phyloP scores from a whole-genome alignment of 202 grass and related monocot genomes.

The Hordeum pubiflorum region DNA sequence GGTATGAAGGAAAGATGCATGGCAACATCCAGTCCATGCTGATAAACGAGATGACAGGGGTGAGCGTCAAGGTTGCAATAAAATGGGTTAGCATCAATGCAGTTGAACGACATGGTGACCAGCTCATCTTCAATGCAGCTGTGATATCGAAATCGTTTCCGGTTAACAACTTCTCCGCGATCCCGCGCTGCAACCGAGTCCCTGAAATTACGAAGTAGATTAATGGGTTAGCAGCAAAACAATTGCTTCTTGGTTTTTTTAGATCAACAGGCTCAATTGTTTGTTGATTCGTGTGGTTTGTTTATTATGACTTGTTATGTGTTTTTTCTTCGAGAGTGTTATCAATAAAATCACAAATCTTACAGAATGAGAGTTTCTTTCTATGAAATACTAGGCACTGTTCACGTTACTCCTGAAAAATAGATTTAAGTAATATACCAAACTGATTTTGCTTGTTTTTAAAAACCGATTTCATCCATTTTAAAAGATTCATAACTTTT shows the following conservation, averaged over 20 bases:
- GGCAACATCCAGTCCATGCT: constrained; percentile 21
- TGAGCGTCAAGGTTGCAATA: constrained; percentile 42
- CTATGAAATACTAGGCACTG: not conserved
- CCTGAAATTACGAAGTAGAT: not conserved
- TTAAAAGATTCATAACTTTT: too few species aligned
- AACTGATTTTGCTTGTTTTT: too few species aligned
- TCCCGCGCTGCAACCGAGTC: not conserved
- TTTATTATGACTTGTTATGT: not conserved
- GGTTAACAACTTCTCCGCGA: not conserved
- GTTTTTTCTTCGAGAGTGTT: not conserved
- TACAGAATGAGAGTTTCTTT: not conserved
- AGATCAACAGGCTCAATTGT: not conserved
- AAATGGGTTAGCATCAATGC: constrained; percentile 29
- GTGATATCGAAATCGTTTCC: not conserved
- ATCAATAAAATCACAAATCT: not conserved
- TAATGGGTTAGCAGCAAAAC: not conserved
- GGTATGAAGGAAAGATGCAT: constrained; percentile 25
- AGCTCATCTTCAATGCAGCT: not conserved
- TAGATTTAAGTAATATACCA: too few species aligned
- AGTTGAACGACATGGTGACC: constrained; percentile 3
- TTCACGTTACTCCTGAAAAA: too few species aligned
- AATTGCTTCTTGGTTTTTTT: not conserved
- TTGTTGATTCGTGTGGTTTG: not conserved
- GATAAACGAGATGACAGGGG: constrained; percentile 23
- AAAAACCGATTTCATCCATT: too few species aligned